Evolutionary conservation across 2,329 filamentous ascomycete genomes (phyloP), one percentile per base, ranked within the genome.

Genomic region (Cercospora zeina): DNA sequence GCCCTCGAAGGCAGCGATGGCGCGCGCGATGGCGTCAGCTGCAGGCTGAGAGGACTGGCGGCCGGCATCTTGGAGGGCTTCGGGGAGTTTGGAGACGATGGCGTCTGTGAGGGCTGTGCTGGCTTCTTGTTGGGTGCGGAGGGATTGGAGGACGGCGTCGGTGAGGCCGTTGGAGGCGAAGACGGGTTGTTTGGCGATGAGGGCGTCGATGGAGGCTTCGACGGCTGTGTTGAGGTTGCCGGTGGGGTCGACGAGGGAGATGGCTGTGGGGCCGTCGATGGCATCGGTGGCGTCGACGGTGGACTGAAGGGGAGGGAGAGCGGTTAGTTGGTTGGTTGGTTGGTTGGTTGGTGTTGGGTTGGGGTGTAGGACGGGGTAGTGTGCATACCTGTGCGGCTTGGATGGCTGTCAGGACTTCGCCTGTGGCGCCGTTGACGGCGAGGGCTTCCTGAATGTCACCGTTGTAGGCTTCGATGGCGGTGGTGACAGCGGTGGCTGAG

Each of bases 11-110:
- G 61, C 61, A 31, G 61, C 61, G 27, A 62, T 62, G 34, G 50
- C 61, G 21, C 33, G 31, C 16, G 55, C 61, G 14, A 62, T 45
- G 7, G 61, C 45, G 16, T 62, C 61, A 11, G 56, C 49, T n/a
- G 58, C 54, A 33, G 61, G 56, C 56, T 62, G 42, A 16, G 55
- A 31, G n/a, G 58, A 45, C 21, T 62, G 54, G 39, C 50, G 37
- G 11, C 55, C 61, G 33, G 61, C 54, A n/a, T 59, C 61, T 30
- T 62, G 61, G 19, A 62, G 55, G 14, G n/a, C 55, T 24, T 45
- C 55, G 36, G 61, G 61, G 19, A 62, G 55, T 37, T 62, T 62
- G 61, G 27, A 21, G 21, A 62, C 49, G 37, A 62, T 50, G 50
- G 61, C 42, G 13, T 37, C 37, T 19, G 58, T 54, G n/a, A 62